Evolutionary conservation across 2,329 filamentous ascomycete genomes (phyloP).

Genomic region (Phialemonium atrogriseum): DNA sequence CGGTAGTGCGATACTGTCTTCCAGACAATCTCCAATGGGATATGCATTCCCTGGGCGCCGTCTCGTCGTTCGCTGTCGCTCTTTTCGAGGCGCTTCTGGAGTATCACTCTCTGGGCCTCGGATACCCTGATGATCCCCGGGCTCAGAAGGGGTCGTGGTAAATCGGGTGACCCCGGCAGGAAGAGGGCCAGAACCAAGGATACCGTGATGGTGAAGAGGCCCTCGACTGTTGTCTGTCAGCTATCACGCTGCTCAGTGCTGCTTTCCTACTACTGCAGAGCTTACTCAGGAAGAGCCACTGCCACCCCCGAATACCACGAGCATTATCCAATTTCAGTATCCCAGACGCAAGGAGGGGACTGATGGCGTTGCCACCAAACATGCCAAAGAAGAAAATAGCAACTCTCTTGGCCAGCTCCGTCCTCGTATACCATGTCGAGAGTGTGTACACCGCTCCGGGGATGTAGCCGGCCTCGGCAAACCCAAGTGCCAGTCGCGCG

Average conservation of each 20-base stretch:
- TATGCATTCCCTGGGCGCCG: slow-evolving; percentile 25
- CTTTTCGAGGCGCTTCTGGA: slow-evolving; percentile 24
- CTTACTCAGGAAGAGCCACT: slow-evolving; percentile 41
- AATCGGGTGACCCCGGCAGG: slow-evolving; percentile 32
- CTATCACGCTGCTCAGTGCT: neutral
- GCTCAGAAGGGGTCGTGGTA: slow-evolving; percentile 27
- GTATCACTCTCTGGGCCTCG: slow-evolving; percentile 20
- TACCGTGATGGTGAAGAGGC: slow-evolving; percentile 31
- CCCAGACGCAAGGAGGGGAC: slow-evolving; percentile 32
- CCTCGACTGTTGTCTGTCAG: slow-evolving; percentile 27
- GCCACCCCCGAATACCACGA: slow-evolving; percentile 28
- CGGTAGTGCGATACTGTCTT: slow-evolving; percentile 33
- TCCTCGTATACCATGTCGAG: slow-evolving; percentile 46
- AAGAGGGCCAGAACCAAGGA: slow-evolving; percentile 29
- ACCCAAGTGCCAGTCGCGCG: slow-evolving; percentile 42
- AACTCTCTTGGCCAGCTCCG: slow-evolving; percentile 42
- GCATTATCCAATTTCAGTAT: slow-evolving; percentile 38
- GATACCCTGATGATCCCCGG: slow-evolving; percentile 29
- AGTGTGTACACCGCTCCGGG: slow-evolving; percentile 42
- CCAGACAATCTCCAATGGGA: slow-evolving; percentile 29
- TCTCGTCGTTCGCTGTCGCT: slow-evolving; percentile 19
- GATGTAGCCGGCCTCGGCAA: slow-evolving; percentile 47
- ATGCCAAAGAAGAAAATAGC: slow-evolving; percentile 50
- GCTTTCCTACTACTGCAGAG: neutral
- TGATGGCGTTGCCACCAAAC: slow-evolving; percentile 37